Percentiles rank a stretch among this genome's conserved stretches.
Conservation (phyloP, 768 basidiomycete species). For the Tulasnella sp. region DNA sequence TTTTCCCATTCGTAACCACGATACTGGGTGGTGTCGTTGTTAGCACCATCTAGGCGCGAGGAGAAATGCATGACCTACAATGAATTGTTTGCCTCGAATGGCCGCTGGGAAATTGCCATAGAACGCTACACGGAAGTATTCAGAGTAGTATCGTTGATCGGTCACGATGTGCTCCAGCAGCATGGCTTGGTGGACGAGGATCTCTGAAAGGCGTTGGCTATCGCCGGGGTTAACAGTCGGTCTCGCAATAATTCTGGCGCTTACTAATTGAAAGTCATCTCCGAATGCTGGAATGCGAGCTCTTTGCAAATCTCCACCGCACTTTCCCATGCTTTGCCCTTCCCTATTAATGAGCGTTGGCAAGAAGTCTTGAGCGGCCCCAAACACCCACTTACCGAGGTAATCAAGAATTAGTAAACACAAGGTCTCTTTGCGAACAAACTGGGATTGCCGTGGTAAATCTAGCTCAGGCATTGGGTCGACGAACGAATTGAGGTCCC, state of each 20-base stretch:
- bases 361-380: background rate
- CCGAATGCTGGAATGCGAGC: slow-evolving; percentile 76
- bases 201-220: slow-evolving; percentile 75
- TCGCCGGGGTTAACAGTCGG: background rate
- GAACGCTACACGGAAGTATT: slow-evolving; percentile 90
- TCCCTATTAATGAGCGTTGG: slow-evolving; percentile 43
- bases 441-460: slow-evolving; percentile 86
- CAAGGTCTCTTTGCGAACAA: slow-evolving; percentile 88
- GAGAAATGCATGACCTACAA: slow-evolving; percentile 43
- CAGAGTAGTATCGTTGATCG: slow-evolving; percentile 77
- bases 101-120: slow-evolving; percentile 86
- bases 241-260: slow-evolving; percentile 27
- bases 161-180: slow-evolving; percentile 78
- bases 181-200: slow-evolving; percentile 79
- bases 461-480: slow-evolving; percentile 84
- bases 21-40: slow-evolving; percentile 45
- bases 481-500: slow-evolving; percentile 75
- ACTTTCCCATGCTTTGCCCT: slow-evolving; percentile 96
- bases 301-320: slow-evolving; percentile 93
- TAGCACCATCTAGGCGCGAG: background rate
- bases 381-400: slow-evolving; percentile 48
- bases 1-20: slow-evolving; percentile 96
- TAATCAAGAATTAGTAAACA: slow-evolving; percentile 90
- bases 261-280: slow-evolving; percentile 86
- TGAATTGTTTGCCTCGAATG: slow-evolving; percentile 82